phyloP scores from a whole-genome alignment of 192 early-diverging fungal genomes.

The Coemansia sp. region DNA sequence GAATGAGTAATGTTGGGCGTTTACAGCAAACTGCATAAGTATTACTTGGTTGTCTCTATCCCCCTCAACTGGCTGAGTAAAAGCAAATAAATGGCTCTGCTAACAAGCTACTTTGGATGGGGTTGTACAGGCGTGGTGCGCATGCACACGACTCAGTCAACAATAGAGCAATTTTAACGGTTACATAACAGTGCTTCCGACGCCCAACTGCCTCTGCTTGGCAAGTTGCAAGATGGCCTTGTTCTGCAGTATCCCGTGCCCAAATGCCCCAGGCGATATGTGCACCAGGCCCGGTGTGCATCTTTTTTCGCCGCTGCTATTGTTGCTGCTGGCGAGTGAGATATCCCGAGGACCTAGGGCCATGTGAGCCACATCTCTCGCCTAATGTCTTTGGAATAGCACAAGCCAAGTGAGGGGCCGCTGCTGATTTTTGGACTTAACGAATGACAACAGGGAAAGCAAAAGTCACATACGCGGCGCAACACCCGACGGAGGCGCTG shows the following conservation, averaged over 20 bases:
- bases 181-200: not conserved
- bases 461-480: not conserved
- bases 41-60: not conserved
- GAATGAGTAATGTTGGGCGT: not conserved
- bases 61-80: not conserved
- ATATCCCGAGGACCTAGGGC: not conserved
- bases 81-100: not conserved
- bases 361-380: not conserved
- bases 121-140: not conserved
- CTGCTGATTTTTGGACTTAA: not conserved
- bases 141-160: not conserved
- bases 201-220: not conserved
- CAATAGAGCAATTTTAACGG: not conserved
- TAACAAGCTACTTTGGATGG: not conserved
- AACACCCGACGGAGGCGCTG: not conserved
- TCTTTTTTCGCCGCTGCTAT: slow-evolving; percentile 1
- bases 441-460: not conserved
- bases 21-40: not conserved
- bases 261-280: not conserved
- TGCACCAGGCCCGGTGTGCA: slow-evolving; percentile 4
- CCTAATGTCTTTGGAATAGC: not conserved
- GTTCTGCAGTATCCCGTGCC: slow-evolving; percentile 3
- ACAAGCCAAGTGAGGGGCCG: not conserved
- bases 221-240: not conserved
- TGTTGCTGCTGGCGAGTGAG: not conserved